Evolutionary conservation across 202 grass and related monocot genomes (phyloP).

Genomic region (Eragrostis tef): DNA sequence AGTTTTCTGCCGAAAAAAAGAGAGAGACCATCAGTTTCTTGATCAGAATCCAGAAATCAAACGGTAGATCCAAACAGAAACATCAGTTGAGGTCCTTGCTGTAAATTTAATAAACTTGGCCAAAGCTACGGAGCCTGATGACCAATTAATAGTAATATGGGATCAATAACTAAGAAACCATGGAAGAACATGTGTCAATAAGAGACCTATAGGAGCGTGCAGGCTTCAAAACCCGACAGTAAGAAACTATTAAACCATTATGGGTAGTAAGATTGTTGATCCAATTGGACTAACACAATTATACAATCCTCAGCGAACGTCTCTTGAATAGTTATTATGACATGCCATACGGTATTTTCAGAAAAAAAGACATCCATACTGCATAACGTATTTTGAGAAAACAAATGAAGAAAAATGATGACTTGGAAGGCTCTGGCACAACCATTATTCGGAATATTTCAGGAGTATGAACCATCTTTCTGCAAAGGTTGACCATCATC

Average conservation of each 20-base stretch:
- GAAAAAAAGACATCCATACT: not conserved
- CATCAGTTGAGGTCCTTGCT: not conserved
- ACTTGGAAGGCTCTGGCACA: not conserved
- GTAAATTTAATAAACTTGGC: not conserved
- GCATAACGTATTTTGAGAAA: not conserved
- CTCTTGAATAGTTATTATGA: too few species aligned
- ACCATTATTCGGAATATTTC: not conserved
- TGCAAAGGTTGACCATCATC: not conserved
- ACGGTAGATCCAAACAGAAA: not conserved
- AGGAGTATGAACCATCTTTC: too few species aligned
- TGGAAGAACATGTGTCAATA: too few species aligned
- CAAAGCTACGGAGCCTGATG: not conserved
- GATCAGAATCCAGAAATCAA: not conserved
- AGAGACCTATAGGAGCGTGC: not conserved
- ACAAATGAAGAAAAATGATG: not conserved
- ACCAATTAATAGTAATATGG: not conserved
- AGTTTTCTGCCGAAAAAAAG: slow-evolving; percentile 16
- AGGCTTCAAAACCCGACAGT: slow-evolving; percentile 1
- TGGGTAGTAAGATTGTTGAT: not conserved
- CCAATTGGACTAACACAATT: too few species aligned
- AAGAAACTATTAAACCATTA: not conserved
- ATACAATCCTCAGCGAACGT: too few species aligned
- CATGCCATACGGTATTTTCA: too few species aligned
- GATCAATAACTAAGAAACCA: slow-evolving; percentile 3
- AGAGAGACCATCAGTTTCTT: too few species aligned